Evolutionary conservation across 495 filamentous ascomycete species (phyloP), one percentile per base, ranked within the genome.

Genomic region (Zalerion maritima): DNA sequence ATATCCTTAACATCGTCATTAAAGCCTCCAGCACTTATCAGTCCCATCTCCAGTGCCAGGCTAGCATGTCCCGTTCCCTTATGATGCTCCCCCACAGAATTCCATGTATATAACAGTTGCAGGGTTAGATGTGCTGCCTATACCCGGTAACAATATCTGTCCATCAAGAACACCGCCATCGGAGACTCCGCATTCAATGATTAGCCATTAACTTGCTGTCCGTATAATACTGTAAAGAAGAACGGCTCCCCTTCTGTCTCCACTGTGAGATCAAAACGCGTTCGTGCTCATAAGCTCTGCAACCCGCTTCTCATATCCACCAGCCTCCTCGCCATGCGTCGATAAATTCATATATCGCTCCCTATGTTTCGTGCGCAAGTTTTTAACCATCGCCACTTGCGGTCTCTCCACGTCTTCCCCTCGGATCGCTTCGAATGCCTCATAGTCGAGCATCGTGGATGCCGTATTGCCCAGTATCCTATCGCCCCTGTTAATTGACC

Each of bases 391-490:
- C 4, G 19, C 21, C 4, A 34, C 34, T 18, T 55, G 42, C 3
- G 53, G 47, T 10, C 26, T 13, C 1, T 23, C 32, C 31, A 47
- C 44, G 12, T 50, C 25, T 3, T 40, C 32, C 10, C 29, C 22
- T 21, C 36, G 13, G 15, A 55, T 38, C 13, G 42, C 43, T 15
- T 47, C 36, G 26, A 53, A 53, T 18, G 32, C 42, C 11, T 38
- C 35, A 27, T 55, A 53, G 45, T 55, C 51, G 24, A 51, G 45
- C 38, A 55, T 45, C 21, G 49, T 18, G 0, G 51, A 50, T 5
- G 35, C 40, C 8, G 49, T 52, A 32, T 52, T 52, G 28, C 43
- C 47, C 31, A 55, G 41, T 39, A 55, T 52, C 6, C 36, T 29
- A 14, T 48, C 45, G 12, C 49, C 49, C 14, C 51, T 37, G 9